These are phyloP conservation scores for Myxozyma nipponensis DNA, from an alignment of 805 yeast species.

Conservation along the genomic window DNA sequence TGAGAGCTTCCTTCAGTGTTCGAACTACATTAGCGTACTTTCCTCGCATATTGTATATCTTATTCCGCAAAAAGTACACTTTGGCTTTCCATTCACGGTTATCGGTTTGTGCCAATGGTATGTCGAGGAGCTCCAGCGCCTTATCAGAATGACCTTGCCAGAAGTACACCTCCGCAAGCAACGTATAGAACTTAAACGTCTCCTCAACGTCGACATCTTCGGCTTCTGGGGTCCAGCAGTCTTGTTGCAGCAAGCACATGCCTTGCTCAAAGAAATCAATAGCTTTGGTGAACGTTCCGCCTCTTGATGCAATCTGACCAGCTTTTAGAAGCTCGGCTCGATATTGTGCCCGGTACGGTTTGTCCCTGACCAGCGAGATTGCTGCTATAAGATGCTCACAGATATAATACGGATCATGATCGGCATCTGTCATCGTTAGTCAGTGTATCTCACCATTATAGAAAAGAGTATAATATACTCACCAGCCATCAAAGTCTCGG, in stretches of 20 bases:
- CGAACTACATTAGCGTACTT: constrained; percentile 1
- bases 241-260: constrained; percentile 11
- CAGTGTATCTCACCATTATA: not conserved
- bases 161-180: constrained; percentile 12
- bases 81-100: not conserved
- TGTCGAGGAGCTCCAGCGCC: not conserved
- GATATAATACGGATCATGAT: constrained; percentile 7
- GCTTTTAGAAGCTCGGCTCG: constrained; percentile 15
- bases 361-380: constrained; percentile 14
- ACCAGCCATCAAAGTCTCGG: constrained; percentile 20
- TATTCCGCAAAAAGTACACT: constrained; percentile 5
- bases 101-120: not conserved
- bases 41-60: constrained; percentile 12
- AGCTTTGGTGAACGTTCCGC: constrained; percentile 17
- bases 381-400: constrained; percentile 23
- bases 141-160: constrained; percentile 16
- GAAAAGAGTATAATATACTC: not conserved
- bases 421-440: constrained; percentile 1
- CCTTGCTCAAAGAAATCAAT: constrained; percentile 14
- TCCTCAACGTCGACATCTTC: constrained; percentile 18
- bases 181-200: constrained; percentile 11
- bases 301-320: constrained; percentile 7
- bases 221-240: constrained; percentile 15
- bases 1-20: not conserved
- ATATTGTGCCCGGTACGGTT: constrained; percentile 16